phyloP scores from a whole-genome alignment of 106 monocot genomes.

The Phalaenopsis equestris region DNA sequence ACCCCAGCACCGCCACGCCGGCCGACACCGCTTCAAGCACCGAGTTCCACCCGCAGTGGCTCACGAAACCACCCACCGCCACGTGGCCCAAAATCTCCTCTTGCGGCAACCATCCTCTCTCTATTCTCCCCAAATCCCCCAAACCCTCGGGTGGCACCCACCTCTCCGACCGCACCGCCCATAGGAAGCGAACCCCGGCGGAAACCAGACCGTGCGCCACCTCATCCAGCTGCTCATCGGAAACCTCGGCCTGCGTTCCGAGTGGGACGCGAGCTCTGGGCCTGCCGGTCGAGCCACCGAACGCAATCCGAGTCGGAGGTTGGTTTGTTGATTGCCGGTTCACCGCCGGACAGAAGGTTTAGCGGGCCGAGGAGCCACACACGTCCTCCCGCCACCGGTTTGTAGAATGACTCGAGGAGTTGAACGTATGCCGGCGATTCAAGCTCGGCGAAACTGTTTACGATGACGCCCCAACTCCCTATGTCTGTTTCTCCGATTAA shows the following conservation, averaged over 20 bases:
- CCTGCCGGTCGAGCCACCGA: slow-evolving; percentile 12
- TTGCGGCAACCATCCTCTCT: slow-evolving; percentile 38
- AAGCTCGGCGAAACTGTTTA: slow-evolving; percentile 13
- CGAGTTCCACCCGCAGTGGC: slow-evolving; percentile 79
- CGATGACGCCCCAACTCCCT: not conserved
- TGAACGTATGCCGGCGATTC: not conserved
- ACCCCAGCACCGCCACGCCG: slow-evolving; percentile 40
- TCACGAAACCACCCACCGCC: slow-evolving; percentile 31
- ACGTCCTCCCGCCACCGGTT: slow-evolving; percentile 2
- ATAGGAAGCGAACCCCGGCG: slow-evolving; percentile 17
- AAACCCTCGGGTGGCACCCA: slow-evolving; percentile 18
- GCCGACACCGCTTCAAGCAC: slow-evolving; percentile 34
- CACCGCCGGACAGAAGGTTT: not conserved
- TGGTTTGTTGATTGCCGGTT: not conserved
- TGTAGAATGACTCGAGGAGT: not conserved
- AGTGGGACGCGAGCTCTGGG: slow-evolving; percentile 23
- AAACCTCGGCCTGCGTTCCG: slow-evolving; percentile 29
- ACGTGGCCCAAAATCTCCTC: slow-evolving; percentile 24
- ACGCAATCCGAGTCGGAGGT: not conserved
- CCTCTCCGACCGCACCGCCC: slow-evolving; percentile 23
- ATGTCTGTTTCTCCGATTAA: not conserved
- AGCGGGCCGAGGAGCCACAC: slow-evolving; percentile 17
- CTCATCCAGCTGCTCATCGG: slow-evolving; percentile 24
- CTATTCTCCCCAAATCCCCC: not conserved
- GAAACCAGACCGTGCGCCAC: slow-evolving; percentile 23